A percentile compares a stretch with the other conserved stretches of the same genome.
Conservation (phyloP, 257 asterid genomes). For the Solanum phureja region DNA sequence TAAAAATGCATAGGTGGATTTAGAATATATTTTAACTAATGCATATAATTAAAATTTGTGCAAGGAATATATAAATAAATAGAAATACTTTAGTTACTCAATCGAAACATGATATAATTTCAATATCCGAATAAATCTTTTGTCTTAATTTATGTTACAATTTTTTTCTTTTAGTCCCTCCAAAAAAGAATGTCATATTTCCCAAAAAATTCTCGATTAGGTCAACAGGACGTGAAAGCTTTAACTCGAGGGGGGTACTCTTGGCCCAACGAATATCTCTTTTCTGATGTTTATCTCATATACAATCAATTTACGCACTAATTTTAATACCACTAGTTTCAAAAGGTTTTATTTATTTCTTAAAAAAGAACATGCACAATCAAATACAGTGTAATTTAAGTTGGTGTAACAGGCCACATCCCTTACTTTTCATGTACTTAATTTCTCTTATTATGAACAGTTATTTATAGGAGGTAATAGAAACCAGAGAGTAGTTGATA, state of each 20-base stretch:
- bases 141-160: not conserved
- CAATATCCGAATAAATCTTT: too few relatives aligned
- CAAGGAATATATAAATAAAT: too few relatives aligned
- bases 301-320: too few relatives aligned
- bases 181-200: too few relatives aligned
- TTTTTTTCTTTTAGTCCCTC: too few relatives aligned
- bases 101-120: not conserved
- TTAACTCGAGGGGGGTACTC: not conserved
- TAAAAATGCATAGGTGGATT: not conserved
- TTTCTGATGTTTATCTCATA: too few relatives aligned
- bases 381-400: not conserved
- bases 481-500: not conserved
- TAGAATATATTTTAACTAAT: not conserved
- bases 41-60: not conserved
- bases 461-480: not conserved
- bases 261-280: not conserved
- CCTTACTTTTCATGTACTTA: not conserved
- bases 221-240: not conserved
- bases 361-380: not conserved
- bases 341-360: not conserved
- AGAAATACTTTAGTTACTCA: not conserved
- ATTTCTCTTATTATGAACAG: not conserved
- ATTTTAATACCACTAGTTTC: too few relatives aligned
- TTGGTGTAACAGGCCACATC: not conserved
- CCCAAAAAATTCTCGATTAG: too few relatives aligned